These are phyloP conservation scores for Agrostemma githago DNA, from an alignment of 148 eudicot genomes.

Conservation along the genomic window DNA sequence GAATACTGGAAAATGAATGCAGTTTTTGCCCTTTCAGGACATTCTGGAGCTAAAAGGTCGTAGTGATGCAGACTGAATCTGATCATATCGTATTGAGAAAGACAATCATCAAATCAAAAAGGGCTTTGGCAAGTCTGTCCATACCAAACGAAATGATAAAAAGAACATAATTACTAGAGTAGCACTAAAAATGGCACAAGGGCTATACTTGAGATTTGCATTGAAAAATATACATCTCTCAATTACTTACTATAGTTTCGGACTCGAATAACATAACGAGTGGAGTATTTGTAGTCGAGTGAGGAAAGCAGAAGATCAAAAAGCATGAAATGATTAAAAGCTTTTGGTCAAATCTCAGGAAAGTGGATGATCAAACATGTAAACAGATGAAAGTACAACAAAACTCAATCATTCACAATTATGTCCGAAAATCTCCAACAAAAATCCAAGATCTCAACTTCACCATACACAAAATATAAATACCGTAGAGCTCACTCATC, in stretches of 20 bases:
- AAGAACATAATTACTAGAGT: background rate
- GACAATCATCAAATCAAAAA: background rate
- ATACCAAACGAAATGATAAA: background rate
- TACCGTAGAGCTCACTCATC: background rate
- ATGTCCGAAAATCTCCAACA: background rate
- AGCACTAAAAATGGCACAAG: background rate
- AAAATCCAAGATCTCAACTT: slow-evolving; percentile 13
- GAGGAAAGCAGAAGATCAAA: background rate
- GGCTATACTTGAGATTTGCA: slow-evolving; percentile 16
- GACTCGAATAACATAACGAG: background rate
- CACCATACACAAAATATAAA: background rate
- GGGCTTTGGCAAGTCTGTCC: background rate
- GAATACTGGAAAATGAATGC: background rate
- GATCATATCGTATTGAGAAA: background rate
- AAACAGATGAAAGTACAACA: background rate
- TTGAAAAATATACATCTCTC: background rate
- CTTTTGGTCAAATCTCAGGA: background rate
- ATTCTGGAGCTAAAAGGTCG: background rate
- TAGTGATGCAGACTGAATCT: background rate
- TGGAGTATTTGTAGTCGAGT: background rate
- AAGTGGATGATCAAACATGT: background rate
- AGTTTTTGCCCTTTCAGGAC: background rate
- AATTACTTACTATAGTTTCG: background rate
- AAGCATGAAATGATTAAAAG: background rate
- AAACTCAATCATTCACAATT: background rate